These are phyloP conservation scores for Peterozyma toletana DNA, from an alignment of 805 yeast genomes.

Conservation along the genomic window DNA sequence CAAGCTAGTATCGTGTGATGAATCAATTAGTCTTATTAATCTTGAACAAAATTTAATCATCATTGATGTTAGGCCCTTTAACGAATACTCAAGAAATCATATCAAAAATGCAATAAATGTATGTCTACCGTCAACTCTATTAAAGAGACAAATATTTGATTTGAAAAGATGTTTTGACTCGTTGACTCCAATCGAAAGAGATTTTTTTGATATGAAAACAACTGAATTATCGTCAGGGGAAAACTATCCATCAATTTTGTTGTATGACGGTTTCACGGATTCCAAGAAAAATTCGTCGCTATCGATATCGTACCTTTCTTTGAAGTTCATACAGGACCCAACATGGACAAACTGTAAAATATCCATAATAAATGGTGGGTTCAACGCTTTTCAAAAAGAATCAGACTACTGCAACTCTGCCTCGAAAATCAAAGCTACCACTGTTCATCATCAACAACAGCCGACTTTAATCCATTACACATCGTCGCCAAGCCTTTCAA, in stretches of 20 bases:
- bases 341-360: slow-evolving; percentile 30
- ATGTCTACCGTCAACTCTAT: slow-evolving; percentile 83
- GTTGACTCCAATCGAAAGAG: slow-evolving; percentile 44
- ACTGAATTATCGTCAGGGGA: slow-evolving; percentile 15
- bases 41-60: slow-evolving; percentile 27
- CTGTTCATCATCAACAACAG: neutral
- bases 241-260: slow-evolving; percentile 32
- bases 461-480: slow-evolving; percentile 9
- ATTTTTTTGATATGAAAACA: slow-evolving; percentile 20
- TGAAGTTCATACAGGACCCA: slow-evolving; percentile 35
- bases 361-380: slow-evolving; percentile 34
- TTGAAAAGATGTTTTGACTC: slow-evolving; percentile 56
- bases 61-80: slow-evolving; percentile 76
- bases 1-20: neutral
- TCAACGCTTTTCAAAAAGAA: slow-evolving; percentile 24
- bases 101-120: slow-evolving; percentile 61
- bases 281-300: slow-evolving; percentile 24
- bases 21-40: neutral
- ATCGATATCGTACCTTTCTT: slow-evolving; percentile 36
- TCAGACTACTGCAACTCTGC: slow-evolving; percentile 3
- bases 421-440: too few relatives aligned
- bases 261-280: slow-evolving; percentile 42
- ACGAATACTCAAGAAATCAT: slow-evolving; percentile 58
- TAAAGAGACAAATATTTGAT: slow-evolving; percentile 69
- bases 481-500: slow-evolving; percentile 35